Conservation (phyloP, 768 basidiomycete species). For the Podaxis carcinomalis region DNA sequence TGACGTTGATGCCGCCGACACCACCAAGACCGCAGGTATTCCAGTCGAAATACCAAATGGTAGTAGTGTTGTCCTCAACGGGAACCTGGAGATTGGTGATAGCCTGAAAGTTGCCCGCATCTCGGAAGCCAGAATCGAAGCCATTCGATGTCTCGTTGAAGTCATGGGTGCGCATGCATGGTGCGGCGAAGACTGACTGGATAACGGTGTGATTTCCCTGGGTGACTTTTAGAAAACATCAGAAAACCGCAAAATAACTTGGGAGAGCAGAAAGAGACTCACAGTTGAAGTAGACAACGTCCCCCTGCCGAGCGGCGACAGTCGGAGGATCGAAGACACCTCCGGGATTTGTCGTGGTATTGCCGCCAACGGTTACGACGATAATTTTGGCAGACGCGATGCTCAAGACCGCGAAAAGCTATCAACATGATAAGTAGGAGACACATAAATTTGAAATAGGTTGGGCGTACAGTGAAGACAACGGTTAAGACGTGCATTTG, state of each 20-base stretch:
- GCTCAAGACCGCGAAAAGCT: slow-evolving; percentile 16
- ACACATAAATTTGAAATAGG: background rate
- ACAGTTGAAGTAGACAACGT: slow-evolving; percentile 58
- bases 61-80: slow-evolving; percentile 37
- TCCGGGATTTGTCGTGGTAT: slow-evolving; percentile 37
- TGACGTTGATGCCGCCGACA: slow-evolving; percentile 58
- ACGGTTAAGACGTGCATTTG: slow-evolving; percentile 11
- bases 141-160: slow-evolving; percentile 49
- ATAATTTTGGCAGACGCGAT: slow-evolving; percentile 32
- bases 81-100: slow-evolving; percentile 41
- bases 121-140: slow-evolving; percentile 51
- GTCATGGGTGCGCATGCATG: slow-evolving; percentile 48
- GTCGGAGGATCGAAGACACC: slow-evolving; percentile 43
- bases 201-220: slow-evolving; percentile 50
- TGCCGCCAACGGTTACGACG: slow-evolving; percentile 42
- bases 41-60: slow-evolving; percentile 60
- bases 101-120: slow-evolving; percentile 42
- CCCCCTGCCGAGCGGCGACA: slow-evolving; percentile 41
- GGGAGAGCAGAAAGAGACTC: slow-evolving; percentile 12
- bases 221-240: slow-evolving; percentile 33
- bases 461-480: slow-evolving; percentile 13
- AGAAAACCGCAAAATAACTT: background rate
- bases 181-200: slow-evolving; percentile 50
- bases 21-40: slow-evolving; percentile 53
- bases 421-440: background rate